Evolutionary conservation across 1,284 basidiomycete genomes (phyloP), one percentile per base, ranked within the genome.

Genomic region (Rhodotorula mucilaginosa): DNA sequence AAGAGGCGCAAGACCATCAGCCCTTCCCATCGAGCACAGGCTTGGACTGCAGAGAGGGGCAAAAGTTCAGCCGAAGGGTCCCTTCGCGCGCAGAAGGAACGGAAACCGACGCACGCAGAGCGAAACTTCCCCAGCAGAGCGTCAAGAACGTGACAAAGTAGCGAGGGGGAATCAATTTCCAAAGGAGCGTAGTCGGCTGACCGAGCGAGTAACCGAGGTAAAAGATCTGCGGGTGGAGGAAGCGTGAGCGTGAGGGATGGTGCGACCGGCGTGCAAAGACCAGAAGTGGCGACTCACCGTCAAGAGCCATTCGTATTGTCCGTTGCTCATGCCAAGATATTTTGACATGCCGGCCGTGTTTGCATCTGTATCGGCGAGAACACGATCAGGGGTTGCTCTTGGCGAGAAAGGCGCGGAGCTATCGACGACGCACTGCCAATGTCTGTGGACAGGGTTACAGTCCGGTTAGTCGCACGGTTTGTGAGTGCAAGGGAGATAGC

Each of bases 161-260:
- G 34, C 73, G 73, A 0, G 79, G 78, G 21, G 78, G 75, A 3
- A 80, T 21, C 18, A 76, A 18, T 63, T 78, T 76, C 77, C 78
- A 80, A 31, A 74, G 67, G 23, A 80, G 61, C 49, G 78, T 76
- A n/a, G 51, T 67, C 3, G 69, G 64, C 44, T 68, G 67, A 26
- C 78, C 79, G 26, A 76, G 34, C 44, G 75, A 73, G 68, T 80
- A 80, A n/a, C 70, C 71, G 39, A 80, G 76, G 74, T 69, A 75
- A 52, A 68, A 67, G 15, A 62, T 56, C 48, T 48, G 52, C 19
- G 5, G 15, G 39, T n/a, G 23, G 48, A 21, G 29, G n/a, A 52
- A 26, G 19, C 6, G 58, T 63, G 44, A 61, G 54, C 19, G 18
- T 12, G 19, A 16, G 10, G 7, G 1, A 44, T 13, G 39, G 39